Conservation (phyloP, 1,284 basidiomycete species). For the Malassezia slooffiae region DNA sequence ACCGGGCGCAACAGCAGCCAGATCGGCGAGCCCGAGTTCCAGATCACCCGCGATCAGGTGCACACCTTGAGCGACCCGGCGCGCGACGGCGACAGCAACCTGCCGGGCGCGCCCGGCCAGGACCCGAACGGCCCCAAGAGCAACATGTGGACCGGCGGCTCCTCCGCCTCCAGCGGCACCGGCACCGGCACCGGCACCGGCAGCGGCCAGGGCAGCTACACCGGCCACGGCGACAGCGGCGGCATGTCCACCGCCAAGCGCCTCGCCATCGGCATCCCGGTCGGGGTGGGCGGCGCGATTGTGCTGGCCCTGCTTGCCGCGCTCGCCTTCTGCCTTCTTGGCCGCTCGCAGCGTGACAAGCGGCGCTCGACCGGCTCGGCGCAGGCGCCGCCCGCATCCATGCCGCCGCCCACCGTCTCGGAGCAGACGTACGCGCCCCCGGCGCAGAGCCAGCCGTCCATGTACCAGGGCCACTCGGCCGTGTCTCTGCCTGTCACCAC, state of each 20-base stretch:
- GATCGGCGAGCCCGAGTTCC: conserved; percentile 20
- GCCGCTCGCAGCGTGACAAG: neutral
- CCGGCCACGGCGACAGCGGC: neutral
- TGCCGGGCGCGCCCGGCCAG: conserved; percentile 14
- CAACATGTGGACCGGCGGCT: conserved; percentile 18
- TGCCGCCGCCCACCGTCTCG: no score
- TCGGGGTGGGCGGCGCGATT: conserved; percentile 11
- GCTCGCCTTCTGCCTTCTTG: conserved; percentile 1
- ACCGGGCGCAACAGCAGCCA: conserved; percentile 21
- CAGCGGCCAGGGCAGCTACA: neutral
- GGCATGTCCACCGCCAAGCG: neutral
- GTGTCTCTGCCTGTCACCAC: no score
- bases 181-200: neutral
- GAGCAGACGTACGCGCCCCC: neutral
- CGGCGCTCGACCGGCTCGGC: neutral
- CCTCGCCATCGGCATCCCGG: conserved; percentile 8
- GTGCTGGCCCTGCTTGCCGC: neutral
- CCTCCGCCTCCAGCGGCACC: neutral
- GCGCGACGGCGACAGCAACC: conserved; percentile 9
- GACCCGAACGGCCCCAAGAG: neutral
- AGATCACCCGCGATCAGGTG: conserved; percentile 17
- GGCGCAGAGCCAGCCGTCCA: neutral
- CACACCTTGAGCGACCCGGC: conserved; percentile 10
- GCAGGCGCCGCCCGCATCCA: no score
- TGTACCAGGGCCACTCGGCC: no score